phyloP scores from a whole-genome alignment of 768 basidiomycete genomes.

The Amanita exitialis region DNA sequence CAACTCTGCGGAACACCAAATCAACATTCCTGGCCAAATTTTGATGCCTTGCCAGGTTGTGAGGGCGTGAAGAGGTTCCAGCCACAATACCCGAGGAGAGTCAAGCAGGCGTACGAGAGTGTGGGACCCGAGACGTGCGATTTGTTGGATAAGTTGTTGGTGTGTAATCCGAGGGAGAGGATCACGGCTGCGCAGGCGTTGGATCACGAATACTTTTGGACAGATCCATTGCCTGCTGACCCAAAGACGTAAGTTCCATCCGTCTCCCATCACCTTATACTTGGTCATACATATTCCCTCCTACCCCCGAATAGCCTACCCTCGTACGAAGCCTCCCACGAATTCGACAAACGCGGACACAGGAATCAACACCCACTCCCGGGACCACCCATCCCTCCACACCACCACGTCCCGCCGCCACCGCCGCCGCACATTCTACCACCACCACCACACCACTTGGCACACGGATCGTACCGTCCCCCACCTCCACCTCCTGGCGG shows the following conservation, averaged over 20 bases:
- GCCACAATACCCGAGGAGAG: constrained; percentile 36
- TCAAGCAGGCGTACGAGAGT: constrained; percentile 51
- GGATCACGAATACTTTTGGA: constrained; percentile 94
- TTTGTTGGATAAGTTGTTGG: constrained; percentile 72
- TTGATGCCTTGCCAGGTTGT: constrained; percentile 65
- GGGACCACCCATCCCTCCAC: constrained; percentile 10
- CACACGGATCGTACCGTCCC: constrained; percentile 14
- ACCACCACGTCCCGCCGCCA: constrained; percentile 11
- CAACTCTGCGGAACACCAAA: constrained; percentile 82
- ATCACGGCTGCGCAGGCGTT: constrained; percentile 81
- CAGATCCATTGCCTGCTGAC: constrained; percentile 78
- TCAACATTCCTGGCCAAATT: constrained; percentile 73
- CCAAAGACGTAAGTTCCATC: constrained; percentile 53
- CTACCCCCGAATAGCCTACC: no score
- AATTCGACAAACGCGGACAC: constrained; percentile 69
- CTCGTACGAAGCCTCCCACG: constrained; percentile 73
- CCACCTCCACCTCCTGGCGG: neutral
- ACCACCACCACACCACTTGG: constrained; percentile 12
- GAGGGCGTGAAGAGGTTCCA: constrained; percentile 65
- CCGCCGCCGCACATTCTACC: constrained; percentile 10
- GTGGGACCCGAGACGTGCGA: constrained; percentile 69
- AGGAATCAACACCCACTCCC: constrained; percentile 24
- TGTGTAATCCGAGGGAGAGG: constrained; percentile 74
- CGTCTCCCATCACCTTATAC: neutral
- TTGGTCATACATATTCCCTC: neutral